phyloP scores from a whole-genome alignment of 23 red algal species.

The Gracilaria gracilis region DNA sequence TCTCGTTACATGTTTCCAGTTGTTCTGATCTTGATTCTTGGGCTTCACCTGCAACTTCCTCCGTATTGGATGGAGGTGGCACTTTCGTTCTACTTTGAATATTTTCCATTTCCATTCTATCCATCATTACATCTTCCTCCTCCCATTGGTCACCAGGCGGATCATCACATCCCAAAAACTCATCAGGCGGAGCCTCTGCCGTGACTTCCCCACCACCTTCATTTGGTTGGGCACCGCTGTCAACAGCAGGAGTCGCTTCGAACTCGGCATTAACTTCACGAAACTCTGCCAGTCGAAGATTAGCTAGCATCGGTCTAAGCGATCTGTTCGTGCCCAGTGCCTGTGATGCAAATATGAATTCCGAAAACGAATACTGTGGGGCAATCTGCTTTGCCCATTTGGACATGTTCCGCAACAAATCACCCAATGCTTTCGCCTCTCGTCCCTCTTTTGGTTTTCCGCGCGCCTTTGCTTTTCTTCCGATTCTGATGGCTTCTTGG shows the following conservation, averaged over 20 bases:
- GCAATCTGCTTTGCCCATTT: conserved; percentile 31
- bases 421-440: not conserved
- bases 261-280: conserved; percentile 44
- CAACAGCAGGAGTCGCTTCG: not conserved
- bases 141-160: not conserved
- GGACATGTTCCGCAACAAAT: conserved; percentile 32
- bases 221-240: not conserved
- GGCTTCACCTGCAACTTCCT: not conserved
- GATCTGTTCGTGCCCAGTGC: conserved; percentile 44
- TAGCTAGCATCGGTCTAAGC: conserved; percentile 39
- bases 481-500: conserved; percentile 22
- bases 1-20: no score
- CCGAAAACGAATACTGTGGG: conserved; percentile 12
- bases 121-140: conserved; percentile 13
- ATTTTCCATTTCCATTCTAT: conserved; percentile 20
- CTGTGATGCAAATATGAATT: conserved; percentile 51
- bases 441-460: not conserved
- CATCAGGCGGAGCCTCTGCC: conserved; percentile 18
- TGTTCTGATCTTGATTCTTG: not conserved
- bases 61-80: not conserved
- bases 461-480: conserved; percentile 22
- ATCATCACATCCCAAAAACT: not conserved
- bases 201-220: not conserved
- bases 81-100: not conserved
- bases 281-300: conserved; percentile 50